These are phyloP conservation scores for Claviceps digitariae DNA, from an alignment of 2,329 filamentous ascomycete genomes.

Conservation along the genomic window DNA sequence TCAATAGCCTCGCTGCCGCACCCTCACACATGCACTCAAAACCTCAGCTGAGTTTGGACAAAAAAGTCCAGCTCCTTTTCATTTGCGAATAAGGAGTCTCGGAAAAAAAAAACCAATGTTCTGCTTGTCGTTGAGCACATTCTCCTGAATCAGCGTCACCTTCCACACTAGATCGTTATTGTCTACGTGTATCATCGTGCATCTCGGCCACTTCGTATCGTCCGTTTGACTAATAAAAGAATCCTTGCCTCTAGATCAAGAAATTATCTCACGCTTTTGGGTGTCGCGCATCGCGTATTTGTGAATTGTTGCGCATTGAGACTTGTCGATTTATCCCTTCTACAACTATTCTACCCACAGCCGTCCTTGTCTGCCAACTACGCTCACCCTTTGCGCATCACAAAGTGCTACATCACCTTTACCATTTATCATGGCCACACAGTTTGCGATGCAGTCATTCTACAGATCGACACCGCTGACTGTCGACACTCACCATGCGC, in stretches of 20 bases:
- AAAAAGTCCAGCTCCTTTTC: background rate
- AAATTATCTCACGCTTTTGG: background rate
- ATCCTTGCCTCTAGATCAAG: background rate
- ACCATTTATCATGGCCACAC: constrained; percentile 33
- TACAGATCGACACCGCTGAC: constrained; percentile 36
- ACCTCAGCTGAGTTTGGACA: background rate
- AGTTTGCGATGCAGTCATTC: constrained; percentile 35
- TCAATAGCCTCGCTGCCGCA: background rate
- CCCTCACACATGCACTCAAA: background rate
- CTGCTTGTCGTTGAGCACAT: background rate
- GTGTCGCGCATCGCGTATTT: background rate
- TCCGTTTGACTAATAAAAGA: background rate
- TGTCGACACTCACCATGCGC: constrained; percentile 39
- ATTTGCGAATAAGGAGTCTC: background rate
- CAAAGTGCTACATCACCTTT: background rate
- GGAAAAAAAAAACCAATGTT: background rate
- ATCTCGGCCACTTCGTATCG: background rate
- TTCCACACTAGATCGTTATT: background rate
- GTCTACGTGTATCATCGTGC: background rate
- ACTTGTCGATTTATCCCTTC: background rate
- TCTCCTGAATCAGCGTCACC: background rate
- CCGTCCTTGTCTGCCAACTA: background rate
- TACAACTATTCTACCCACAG: too few species aligned
- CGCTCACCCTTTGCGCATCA: too few species aligned
- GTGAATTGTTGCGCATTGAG: background rate